phyloP scores from a whole-genome alignment of 2,329 filamentous ascomycete species.

The Rhinocladiella similis region DNA sequence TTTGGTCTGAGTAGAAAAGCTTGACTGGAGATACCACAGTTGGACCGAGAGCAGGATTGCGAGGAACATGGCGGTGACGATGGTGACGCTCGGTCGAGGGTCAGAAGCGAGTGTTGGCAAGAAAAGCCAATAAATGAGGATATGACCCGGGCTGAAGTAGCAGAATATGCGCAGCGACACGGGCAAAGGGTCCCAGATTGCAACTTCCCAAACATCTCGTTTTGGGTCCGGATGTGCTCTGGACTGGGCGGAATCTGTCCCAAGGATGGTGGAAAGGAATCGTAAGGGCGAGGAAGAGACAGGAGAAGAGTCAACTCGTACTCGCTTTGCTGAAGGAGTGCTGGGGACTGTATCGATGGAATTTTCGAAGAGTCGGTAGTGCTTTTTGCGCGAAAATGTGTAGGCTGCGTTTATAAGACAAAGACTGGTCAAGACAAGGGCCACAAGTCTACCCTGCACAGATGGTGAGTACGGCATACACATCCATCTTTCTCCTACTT shows the following conservation, averaged over 20 bases:
- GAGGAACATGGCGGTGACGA: constrained; percentile 78
- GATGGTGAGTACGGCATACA: constrained; percentile 11
- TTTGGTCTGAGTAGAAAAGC: constrained; percentile 80
- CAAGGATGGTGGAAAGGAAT: constrained; percentile 68
- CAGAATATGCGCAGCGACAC: constrained; percentile 81
- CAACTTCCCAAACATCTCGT: constrained; percentile 91
- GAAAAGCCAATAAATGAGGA: constrained; percentile 86
- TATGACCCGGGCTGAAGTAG: constrained; percentile 88
- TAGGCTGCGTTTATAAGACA: constrained; percentile 78
- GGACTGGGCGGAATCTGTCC: constrained; percentile 71
- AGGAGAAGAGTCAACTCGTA: constrained; percentile 83
- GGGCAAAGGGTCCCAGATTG: constrained; percentile 89
- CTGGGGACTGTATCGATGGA: constrained; percentile 72
- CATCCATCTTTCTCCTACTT: constrained; percentile 31
- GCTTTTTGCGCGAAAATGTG: constrained; percentile 76
- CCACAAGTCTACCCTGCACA: constrained; percentile 64
- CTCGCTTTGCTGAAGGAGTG: constrained; percentile 84
- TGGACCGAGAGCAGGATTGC: constrained; percentile 74
- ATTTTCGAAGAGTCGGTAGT: constrained; percentile 89
- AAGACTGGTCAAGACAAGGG: constrained; percentile 66
- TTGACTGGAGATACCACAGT: constrained; percentile 69
- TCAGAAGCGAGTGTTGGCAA: constrained; percentile 76
- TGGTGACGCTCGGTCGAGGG: constrained; percentile 78
- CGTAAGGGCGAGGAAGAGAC: constrained; percentile 75
- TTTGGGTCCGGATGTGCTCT: constrained; percentile 79